Evolutionary conservation across 2,329 filamentous ascomycete species (phyloP).

Genomic region (Beauveria sp.): DNA sequence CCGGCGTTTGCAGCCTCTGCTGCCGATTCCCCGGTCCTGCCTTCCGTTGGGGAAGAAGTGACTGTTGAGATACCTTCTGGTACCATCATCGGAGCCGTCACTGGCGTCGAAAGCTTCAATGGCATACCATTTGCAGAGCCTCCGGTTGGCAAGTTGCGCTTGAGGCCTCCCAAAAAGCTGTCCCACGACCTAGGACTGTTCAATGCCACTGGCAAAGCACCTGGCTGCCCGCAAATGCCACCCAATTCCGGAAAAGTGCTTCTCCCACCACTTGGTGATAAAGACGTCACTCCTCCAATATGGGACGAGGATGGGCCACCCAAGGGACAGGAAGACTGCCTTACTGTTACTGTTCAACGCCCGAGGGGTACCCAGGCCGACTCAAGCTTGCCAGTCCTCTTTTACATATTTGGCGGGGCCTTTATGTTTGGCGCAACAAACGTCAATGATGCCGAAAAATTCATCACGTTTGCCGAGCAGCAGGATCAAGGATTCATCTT

Average conservation of each 20-base stretch:
- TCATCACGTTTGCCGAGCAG: constrained; percentile 27
- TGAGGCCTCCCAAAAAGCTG: constrained; percentile 51
- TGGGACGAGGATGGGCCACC: constrained; percentile 10
- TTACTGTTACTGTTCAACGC: constrained; percentile 39
- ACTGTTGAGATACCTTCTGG: background rate
- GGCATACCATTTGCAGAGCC: constrained; percentile 58
- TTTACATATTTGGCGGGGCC: constrained; percentile 51
- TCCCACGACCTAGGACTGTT: constrained; percentile 21
- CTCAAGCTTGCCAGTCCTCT: constrained; percentile 45
- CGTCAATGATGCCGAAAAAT: constrained; percentile 29
- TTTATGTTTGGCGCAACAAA: constrained; percentile 29
- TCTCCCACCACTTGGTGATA: background rate
- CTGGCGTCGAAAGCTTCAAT: constrained; percentile 34
- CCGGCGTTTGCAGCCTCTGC: background rate
- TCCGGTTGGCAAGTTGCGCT: constrained; percentile 47
- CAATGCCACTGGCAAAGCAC: constrained; percentile 38
- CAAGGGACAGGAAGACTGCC: constrained; percentile 42
- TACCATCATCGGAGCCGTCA: background rate
- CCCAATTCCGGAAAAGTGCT: background rate
- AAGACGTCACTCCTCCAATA: background rate
- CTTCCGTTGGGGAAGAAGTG: background rate
- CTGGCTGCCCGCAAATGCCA: constrained; percentile 51
- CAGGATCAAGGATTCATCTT: constrained; percentile 51
- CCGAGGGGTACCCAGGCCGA: constrained; percentile 33
- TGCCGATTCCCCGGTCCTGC: background rate